Base-by-base conservation (phyloP, 2,329 filamentous ascomycete genomes). In the Xylariaceae sp. region DNA sequence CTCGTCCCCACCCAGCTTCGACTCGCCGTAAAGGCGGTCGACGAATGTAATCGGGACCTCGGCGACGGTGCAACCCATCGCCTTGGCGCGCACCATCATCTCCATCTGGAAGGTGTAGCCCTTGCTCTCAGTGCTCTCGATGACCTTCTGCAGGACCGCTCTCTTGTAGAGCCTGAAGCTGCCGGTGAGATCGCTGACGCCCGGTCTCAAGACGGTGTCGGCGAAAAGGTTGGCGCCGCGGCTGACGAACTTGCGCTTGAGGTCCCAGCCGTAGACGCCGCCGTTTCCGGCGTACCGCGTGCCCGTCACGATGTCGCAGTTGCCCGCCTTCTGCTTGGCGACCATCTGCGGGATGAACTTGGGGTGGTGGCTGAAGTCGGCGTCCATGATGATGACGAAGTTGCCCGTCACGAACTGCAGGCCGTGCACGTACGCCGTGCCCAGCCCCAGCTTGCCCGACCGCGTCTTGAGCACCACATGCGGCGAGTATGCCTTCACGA, bases 21-120 rank as follows among this genome's bases (percentile, higher is more conserved):
- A 92, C 79, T 96, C 93, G 29, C 95, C 95, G 73, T 96, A 99
- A 45, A 99, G 76, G 54, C 95, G 86, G 74, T 99, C 96, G 41
- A 98, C 95, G 74, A 99, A 99, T 20, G 86, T 90, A 65, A 99
- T 99, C 12, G 95, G 95, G 59, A 96, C 93, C 81, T 99, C 95
- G 16, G 90, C 91, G 29, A 99, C 93, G 40, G 88, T 90, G 79
- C 86, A 96, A 1, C 95, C 93, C 90, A 97, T 93, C 16, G 89
- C 90, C 85, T 97, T 97, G 32, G 95, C 95, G 60, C 93, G 84
- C 7, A 98, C 93, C 88, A 97, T 98, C 87, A 99, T 89, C 82
- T 97, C 93, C 95, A 99, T 99, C 85, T 99, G 95, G 82, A 99
- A 99, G 41, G 90, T 93, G 75, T 98, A 99, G 2, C 95, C 95